Evolutionary conservation across 1,284 basidiomycete species (phyloP).

Genomic region (Puccinia triticina): DNA sequence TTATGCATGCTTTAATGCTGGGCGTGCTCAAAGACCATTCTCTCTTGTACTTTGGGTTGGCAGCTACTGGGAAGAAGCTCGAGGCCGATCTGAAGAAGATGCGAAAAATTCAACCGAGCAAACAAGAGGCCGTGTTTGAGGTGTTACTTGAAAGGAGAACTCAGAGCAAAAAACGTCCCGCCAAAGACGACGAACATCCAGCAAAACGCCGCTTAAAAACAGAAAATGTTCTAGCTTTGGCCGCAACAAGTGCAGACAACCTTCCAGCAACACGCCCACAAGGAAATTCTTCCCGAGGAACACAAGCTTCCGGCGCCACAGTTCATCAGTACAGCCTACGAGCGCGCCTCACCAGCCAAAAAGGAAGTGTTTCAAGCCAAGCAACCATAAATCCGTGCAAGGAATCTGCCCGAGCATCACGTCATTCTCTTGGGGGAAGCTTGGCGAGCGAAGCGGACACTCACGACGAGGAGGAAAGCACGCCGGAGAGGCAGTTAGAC

Average conservation of each 20-base stretch:
- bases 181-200: background rate
- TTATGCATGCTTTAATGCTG: conserved; percentile 32
- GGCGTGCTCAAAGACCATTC: conserved; percentile 30
- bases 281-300: background rate
- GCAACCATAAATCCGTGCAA: background rate
- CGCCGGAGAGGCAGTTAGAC: background rate
- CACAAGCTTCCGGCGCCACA: background rate
- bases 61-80: background rate
- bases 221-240: conserved; percentile 1
- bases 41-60: background rate
- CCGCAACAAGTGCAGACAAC: background rate
- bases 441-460: background rate
- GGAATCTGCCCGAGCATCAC: background rate
- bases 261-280: background rate
- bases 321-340: background rate
- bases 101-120: background rate
- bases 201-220: background rate
- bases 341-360: background rate
- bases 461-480: background rate
- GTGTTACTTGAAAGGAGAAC: conserved; percentile 2
- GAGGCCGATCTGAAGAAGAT: conserved; percentile 2
- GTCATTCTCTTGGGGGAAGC: background rate
- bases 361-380: background rate
- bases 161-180: background rate
- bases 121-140: background rate